Percentiles rank a stretch among this genome's conserved stretches.
Evolutionary conservation across 192 early-diverging fungal species (phyloP).

Genomic region (Dissophora globulifera): DNA sequence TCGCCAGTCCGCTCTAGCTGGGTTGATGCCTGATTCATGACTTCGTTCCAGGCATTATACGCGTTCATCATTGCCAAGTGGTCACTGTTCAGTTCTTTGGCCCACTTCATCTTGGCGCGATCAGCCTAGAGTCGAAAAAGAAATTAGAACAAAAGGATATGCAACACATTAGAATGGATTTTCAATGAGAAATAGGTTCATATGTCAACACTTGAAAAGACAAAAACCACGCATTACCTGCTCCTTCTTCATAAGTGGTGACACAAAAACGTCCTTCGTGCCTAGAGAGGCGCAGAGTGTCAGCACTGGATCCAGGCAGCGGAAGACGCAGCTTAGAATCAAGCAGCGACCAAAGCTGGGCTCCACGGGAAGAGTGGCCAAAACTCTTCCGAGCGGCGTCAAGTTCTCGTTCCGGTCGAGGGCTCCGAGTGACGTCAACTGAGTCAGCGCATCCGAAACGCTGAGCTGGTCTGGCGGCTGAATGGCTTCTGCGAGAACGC

Average conservation of each 20-base stretch:
- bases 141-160: too few species aligned
- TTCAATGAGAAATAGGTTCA: too few species aligned
- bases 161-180: too few species aligned
- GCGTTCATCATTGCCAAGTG: conserved; percentile 60
- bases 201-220: too few species aligned
- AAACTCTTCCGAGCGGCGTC: conserved; percentile 71
- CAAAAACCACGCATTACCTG: too few species aligned
- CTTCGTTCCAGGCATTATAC: conserved; percentile 57
- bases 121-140: conserved; percentile 30
- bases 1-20: conserved; percentile 35
- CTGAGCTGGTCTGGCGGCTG: conserved; percentile 57
- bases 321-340: conserved; percentile 66
- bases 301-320: conserved; percentile 75
- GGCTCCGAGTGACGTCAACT: conserved; percentile 53
- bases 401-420: conserved; percentile 61
- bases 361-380: conserved; percentile 70
- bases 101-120: conserved; percentile 54
- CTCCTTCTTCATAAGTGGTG: conserved; percentile 51
- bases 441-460: conserved; percentile 50
- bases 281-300: conserved; percentile 69
- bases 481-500: conserved; percentile 55
- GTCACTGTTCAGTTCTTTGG: conserved; percentile 55
- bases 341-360: conserved; percentile 78
- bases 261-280: conserved; percentile 55
- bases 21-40: conserved; percentile 18